Base-by-base conservation (phyloP, 352 stramenopile species). In the Aphanomyces invadans region DNA sequence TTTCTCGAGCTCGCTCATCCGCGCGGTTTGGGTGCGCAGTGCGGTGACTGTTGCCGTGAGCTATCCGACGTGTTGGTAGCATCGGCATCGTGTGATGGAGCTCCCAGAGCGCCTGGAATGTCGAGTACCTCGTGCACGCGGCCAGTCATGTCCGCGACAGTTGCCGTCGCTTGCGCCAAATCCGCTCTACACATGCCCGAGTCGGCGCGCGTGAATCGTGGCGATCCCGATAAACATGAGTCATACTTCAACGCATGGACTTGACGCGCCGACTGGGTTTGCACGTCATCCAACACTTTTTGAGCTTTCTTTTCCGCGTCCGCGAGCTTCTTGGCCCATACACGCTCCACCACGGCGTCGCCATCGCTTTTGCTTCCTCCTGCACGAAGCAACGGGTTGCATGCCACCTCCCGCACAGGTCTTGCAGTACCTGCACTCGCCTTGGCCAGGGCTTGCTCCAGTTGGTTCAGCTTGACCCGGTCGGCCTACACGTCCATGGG, bases 231-330 rank as follows among this genome's bases (percentile, higher is more conserved):
- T 62, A 45, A 29, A 11, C 25, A 62, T 0, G 15, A 42, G 15
- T 15, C 42, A 55, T 48, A 80, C 70, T 0, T 72, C 56, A 3
- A 91, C 54, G 12, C 71, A 49, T 44, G 69, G 7, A 90, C 56
- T 45, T 90, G 80, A 25, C 74, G 72, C 54, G 86, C 81, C 0
- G 76, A 68, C 1, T 52, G 29, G 29, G 82, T 86, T 72, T 93
- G 82, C 11, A 60, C 77, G 5, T 90, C 84, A n/a, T 90, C 79
- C 4, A 89, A 39, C 2, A 71, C 68, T n/a, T 81, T 77, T 60
- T 86, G 82, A 68, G 90, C 75, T 51, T 89, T 91, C 76, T 93
- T 93, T 63, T 93, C 84, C 38, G 79, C 69, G 4, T 93, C 84
- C 0, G 63, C 74, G n/a, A 93, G 36, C 23, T 81, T 79, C 45